phyloP scores from a whole-genome alignment of 495 filamentous ascomycete genomes.

The Arthonia radiata region DNA sequence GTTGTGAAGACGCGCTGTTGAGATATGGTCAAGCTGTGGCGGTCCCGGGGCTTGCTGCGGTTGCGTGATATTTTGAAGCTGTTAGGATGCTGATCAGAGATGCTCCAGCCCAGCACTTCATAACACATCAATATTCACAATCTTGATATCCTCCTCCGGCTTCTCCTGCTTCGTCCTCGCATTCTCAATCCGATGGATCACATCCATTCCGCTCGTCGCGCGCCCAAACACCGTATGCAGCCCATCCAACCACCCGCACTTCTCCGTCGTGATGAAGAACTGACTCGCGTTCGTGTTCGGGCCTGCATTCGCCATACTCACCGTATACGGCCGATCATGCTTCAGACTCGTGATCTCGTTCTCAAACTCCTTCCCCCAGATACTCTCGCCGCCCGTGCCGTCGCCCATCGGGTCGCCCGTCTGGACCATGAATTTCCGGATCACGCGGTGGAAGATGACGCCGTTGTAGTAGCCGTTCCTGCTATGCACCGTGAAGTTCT shows the following conservation, averaged over 20 bases:
- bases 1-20: no score
- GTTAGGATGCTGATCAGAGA: no score
- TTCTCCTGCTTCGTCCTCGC: conserved; percentile 79
- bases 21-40: no score
- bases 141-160: conserved; percentile 91
- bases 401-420: conserved; percentile 85
- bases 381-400: conserved; percentile 85
- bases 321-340: conserved; percentile 88
- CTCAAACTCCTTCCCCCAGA: conserved; percentile 90
- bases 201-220: conserved; percentile 68
- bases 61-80: no score
- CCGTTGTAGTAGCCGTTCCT: conserved; percentile 85
- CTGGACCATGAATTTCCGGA: conserved; percentile 95
- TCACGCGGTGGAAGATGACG: conserved; percentile 91
- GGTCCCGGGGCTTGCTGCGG: no score
- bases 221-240: conserved; percentile 95
- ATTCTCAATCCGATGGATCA: conserved; percentile 95
- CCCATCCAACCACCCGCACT: conserved; percentile 71
- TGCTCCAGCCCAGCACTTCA: no score
- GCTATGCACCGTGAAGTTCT: conserved; percentile 90
- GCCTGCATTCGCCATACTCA: conserved; percentile 93
- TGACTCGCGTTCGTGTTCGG: conserved; percentile 50
- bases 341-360: conserved; percentile 34
- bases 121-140: conserved; percentile 88
- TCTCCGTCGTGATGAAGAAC: conserved; percentile 97